Evolutionary conservation across 176 grass and related monocot genomes (phyloP).

Genomic region (Rhynchospora breviuscula): DNA sequence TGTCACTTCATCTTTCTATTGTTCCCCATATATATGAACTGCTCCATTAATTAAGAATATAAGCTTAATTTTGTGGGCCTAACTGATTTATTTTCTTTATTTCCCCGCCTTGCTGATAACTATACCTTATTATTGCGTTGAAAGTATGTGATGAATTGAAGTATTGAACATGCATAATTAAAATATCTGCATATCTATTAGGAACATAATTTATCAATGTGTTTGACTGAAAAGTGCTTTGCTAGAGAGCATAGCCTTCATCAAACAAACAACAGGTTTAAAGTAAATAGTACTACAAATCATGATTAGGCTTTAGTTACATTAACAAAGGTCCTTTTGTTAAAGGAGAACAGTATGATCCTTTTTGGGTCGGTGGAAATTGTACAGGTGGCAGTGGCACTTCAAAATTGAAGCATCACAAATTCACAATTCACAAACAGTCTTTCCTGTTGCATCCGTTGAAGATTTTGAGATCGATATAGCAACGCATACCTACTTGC

Average conservation of each 20-base stretch:
- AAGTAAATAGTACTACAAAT: too few species aligned
- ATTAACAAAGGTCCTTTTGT: not conserved
- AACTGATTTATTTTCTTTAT: not conserved
- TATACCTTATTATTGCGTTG: not conserved
- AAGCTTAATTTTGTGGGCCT: not conserved
- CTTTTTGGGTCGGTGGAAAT: not conserved
- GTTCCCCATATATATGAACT: not conserved
- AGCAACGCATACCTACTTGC: not conserved
- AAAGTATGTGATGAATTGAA: not conserved
- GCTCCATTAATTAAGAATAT: not conserved
- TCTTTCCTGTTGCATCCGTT: not conserved
- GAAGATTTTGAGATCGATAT: not conserved
- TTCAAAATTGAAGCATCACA: not conserved
- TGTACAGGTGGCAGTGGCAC: not conserved
- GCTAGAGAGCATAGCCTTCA: not conserved
- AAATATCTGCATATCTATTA: not conserved
- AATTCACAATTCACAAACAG: too few species aligned
- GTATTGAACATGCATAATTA: not conserved
- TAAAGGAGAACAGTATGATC: not conserved
- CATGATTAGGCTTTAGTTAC: not conserved
- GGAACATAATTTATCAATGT: not conserved
- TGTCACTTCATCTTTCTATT: constrained; percentile 1
- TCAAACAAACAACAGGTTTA: not conserved
- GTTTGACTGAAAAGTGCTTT: not conserved
- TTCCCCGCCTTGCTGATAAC: not conserved